phyloP scores from a whole-genome alignment of 495 filamentous ascomycete species.

The Lentithecium fluviatile region DNA sequence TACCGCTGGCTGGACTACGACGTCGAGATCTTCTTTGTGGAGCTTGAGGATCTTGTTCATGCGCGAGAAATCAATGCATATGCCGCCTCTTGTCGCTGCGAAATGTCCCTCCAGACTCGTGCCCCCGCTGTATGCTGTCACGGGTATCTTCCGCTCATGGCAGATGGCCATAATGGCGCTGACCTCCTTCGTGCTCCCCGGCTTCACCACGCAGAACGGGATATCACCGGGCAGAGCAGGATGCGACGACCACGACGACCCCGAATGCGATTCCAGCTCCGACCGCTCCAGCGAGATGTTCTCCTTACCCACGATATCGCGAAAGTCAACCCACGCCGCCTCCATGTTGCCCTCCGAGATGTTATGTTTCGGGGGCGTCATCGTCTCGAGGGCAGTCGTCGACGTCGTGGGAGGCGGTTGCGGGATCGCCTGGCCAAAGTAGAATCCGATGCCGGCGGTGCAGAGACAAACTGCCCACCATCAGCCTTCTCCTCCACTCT shows the following conservation, averaged over 20 bases:
- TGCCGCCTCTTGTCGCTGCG: slow-evolving; percentile 69
- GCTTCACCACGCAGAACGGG: slow-evolving; percentile 43
- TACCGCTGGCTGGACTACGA: slow-evolving; percentile 77
- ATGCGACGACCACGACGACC: slow-evolving; percentile 89
- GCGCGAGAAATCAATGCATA: slow-evolving; percentile 71
- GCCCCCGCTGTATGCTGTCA: slow-evolving; percentile 73
- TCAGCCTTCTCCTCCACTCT: not conserved
- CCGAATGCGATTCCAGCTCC: slow-evolving; percentile 71
- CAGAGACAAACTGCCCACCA: slow-evolving; percentile 52
- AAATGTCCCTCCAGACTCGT: slow-evolving; percentile 81
- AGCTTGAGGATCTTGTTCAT: slow-evolving; percentile 73
- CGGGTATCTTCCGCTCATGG: slow-evolving; percentile 66
- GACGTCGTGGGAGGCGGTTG: slow-evolving; percentile 50
- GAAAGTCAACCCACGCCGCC: slow-evolving; percentile 91
- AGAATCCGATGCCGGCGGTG: slow-evolving; percentile 65
- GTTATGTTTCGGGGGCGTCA: slow-evolving; percentile 66
- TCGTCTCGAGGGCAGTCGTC: slow-evolving; percentile 62
- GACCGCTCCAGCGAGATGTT: slow-evolving; percentile 73
- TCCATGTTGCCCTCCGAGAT: slow-evolving; percentile 73
- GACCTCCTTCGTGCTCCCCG: slow-evolving; percentile 50
- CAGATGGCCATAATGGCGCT: slow-evolving; percentile 71
- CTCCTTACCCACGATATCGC: slow-evolving; percentile 75
- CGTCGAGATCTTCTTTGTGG: slow-evolving; percentile 74
- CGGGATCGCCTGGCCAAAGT: slow-evolving; percentile 63
- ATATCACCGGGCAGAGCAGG: slow-evolving; percentile 39